phyloP scores from a whole-genome alignment of 1,284 basidiomycete species.

The Leucoagaricus sp. region DNA sequence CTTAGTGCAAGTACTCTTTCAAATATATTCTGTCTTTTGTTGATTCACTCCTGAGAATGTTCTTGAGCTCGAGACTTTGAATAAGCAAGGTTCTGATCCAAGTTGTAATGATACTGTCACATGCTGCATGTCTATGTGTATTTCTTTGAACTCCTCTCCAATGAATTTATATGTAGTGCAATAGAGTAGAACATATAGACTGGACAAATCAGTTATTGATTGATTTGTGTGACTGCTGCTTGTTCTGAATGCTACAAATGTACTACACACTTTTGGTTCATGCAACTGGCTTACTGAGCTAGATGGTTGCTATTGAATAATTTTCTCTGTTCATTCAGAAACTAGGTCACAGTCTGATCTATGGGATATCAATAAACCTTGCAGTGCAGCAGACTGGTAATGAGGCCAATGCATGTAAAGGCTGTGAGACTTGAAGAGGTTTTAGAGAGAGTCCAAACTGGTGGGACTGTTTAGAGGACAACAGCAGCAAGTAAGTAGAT shows the following conservation, averaged over 20 bases:
- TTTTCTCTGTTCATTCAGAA: too few relatives aligned
- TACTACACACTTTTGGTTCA: neutral
- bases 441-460: neutral
- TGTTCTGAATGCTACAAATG: neutral
- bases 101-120: too few relatives aligned
- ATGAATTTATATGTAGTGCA: neutral
- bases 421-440: neutral
- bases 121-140: too few relatives aligned
- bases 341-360: conserved; percentile 6
- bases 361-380: neutral
- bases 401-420: conserved; percentile 6
- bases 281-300: neutral
- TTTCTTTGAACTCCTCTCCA: too few relatives aligned
- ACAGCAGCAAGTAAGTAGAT: neutral
- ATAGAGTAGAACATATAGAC: neutral
- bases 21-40: too few relatives aligned
- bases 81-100: too few relatives aligned
- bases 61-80: too few relatives aligned
- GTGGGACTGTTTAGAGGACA: neutral
- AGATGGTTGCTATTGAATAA: too few relatives aligned
- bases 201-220: neutral
- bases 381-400: neutral
- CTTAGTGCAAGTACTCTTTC: too few relatives aligned
- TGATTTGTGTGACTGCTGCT: neutral
- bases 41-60: too few relatives aligned